Percentiles rank a stretch among this genome's conserved stretches.
phyloP scores from a whole-genome alignment of 257 asterid genomes.

The Handroanthus guayacan region DNA sequence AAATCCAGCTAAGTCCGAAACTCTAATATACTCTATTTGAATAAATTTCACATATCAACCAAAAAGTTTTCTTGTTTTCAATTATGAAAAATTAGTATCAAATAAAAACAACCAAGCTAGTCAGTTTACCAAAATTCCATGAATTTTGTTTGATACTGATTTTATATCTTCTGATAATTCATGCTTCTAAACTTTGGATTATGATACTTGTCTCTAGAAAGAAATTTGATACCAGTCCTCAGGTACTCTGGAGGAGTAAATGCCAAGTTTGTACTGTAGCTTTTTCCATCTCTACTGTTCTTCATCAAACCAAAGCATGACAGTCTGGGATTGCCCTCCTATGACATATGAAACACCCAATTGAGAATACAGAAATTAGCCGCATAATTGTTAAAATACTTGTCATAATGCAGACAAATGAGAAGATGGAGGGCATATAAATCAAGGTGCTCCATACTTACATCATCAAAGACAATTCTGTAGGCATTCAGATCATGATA shows the following conservation, averaged over 20 bases:
- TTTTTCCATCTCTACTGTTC: constrained; percentile 77
- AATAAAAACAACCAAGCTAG: too few relatives aligned
- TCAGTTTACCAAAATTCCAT: too few relatives aligned
- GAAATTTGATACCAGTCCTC: constrained; percentile 59
- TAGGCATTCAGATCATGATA: constrained; percentile 98
- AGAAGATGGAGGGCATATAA: neutral
- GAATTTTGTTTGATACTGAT: too few relatives aligned
- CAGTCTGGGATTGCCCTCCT: constrained; percentile 8
- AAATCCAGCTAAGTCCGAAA: too few relatives aligned
- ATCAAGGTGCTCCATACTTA: constrained; percentile 43
- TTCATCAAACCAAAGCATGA: constrained; percentile 72
- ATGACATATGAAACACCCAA: neutral
- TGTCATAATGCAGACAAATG: neutral
- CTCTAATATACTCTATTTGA: too few relatives aligned
- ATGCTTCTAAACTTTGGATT: too few relatives aligned
- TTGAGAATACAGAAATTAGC: too few relatives aligned
- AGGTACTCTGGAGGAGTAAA: constrained; percentile 80
- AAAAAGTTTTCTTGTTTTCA: too few relatives aligned
- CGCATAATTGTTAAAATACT: neutral
- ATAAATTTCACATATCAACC: too few relatives aligned
- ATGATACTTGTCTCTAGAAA: constrained; percentile 3
- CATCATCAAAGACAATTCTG: constrained; percentile 90
- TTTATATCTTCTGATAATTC: too few relatives aligned
- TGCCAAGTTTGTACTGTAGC: constrained; percentile 77
- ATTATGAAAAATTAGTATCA: too few relatives aligned